Evolutionary conservation across 1,284 basidiomycete species (phyloP).

Genomic region (Mycena sp.): DNA sequence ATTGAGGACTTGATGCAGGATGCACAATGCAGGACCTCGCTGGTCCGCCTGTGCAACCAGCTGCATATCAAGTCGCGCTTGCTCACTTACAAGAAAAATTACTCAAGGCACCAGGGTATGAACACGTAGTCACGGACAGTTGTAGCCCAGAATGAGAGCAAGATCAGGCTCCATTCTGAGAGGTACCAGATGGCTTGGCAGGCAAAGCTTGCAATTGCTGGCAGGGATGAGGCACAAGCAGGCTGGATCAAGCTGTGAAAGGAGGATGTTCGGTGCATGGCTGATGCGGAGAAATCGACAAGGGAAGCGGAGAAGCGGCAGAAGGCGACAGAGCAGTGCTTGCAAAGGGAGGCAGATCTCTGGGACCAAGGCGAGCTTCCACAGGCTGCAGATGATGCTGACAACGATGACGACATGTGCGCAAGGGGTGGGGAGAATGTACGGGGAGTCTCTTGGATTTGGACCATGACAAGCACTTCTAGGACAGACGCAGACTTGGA

Average conservation of each 20-base stretch:
- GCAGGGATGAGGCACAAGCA: neutral
- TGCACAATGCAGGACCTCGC: neutral
- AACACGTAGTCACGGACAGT: constrained; percentile 5
- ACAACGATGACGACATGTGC: constrained; percentile 19
- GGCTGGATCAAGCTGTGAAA: constrained; percentile 3
- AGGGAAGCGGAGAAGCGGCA: constrained; percentile 12
- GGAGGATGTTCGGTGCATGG: constrained; percentile 14
- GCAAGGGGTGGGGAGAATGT: constrained; percentile 25
- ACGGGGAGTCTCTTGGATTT: constrained; percentile 8
- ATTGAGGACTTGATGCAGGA: neutral
- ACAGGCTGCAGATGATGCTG: constrained; percentile 31
- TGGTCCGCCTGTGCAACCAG: constrained; percentile 9
- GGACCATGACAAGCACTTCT: neutral
- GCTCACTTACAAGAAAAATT: constrained; percentile 14
- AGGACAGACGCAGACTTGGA: constrained; percentile 2
- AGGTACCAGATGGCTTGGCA: constrained; percentile 18
- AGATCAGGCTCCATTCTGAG: constrained; percentile 15
- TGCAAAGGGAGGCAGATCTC: constrained; percentile 22
- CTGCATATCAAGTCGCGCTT: constrained; percentile 13
- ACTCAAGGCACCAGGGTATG: constrained; percentile 13
- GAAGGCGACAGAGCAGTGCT: constrained; percentile 42
- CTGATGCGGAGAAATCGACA: neutral
- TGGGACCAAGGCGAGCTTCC: constrained; percentile 12
- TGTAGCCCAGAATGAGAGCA: constrained; percentile 15
- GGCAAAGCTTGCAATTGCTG: neutral